Percentiles rank a stretch among this genome's conserved stretches.
Evolutionary conservation across 2,329 filamentous ascomycete genomes (phyloP).

Genomic region (Aspergillus ibericus): DNA sequence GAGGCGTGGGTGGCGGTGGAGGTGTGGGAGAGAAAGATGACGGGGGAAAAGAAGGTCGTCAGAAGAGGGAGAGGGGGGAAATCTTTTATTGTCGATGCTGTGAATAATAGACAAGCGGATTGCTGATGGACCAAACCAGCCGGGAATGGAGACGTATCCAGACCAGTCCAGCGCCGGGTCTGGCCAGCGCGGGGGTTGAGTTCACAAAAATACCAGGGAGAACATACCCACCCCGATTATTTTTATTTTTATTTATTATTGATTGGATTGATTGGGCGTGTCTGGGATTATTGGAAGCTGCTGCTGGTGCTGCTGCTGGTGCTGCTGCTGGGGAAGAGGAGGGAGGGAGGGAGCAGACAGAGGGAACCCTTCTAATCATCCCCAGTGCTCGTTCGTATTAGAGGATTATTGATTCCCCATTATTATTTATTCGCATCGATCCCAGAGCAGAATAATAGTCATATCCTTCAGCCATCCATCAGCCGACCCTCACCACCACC

Average conservation of each 20-base stretch:
- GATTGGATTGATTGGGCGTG: not conserved
- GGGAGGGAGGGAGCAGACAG: too few species aligned
- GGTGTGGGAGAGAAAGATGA: not conserved
- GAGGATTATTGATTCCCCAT: too few species aligned
- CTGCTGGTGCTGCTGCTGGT: too few species aligned
- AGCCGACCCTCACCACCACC: not conserved
- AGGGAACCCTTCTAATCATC: too few species aligned
- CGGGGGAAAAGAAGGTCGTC: not conserved
- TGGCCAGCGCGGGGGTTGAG: constrained; percentile 25
- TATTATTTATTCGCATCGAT: too few species aligned
- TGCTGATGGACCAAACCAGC: constrained; percentile 12
- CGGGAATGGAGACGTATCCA: constrained; percentile 20
- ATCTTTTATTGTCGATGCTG: constrained; percentile 5
- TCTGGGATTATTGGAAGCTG: not conserved
- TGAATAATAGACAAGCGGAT: not conserved
- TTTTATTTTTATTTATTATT: not conserved
- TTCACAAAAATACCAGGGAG: constrained; percentile 8
- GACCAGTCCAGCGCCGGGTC: constrained; percentile 20
- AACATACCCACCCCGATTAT: not conserved
- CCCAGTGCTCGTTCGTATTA: too few species aligned
- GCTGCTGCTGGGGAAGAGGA: too few species aligned
- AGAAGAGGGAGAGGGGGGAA: not conserved
- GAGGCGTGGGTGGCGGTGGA: not conserved
- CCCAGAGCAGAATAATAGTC: too few species aligned
- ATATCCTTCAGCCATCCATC: not conserved